Evolutionary conservation across 768 basidiomycete species (phyloP), one percentile per base, ranked within the genome.

Genomic region (Leucosporidium scottii): DNA sequence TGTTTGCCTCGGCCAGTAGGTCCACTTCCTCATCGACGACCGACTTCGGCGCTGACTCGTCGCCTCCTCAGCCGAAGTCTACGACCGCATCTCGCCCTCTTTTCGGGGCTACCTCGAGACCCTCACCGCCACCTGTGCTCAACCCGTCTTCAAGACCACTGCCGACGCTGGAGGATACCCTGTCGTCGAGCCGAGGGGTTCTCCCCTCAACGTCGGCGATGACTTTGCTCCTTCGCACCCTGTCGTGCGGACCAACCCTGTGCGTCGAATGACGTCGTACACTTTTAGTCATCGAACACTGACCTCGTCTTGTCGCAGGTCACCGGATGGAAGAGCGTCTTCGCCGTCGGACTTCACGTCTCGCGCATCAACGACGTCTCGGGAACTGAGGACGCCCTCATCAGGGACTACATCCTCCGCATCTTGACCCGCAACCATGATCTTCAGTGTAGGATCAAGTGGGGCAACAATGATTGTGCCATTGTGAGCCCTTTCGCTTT

Each of bases 81-180:
- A 86, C 77, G 84, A 85, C 75, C 79, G 83, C 27, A 82, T 87
- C 31, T 85, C 85, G 1, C 84, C 10, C 79, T 81, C 3, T 82
- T 70, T 81, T 69, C 78, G 81, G 61, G 79, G 78, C 34, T 85
- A 85, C 76, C 78, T 87, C 49, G 84, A 85, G 74, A 83, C 83
- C 7, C 78, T 87, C 21, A 84, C 82, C 0, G 85, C 85, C 0
- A 76, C 82, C 2, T 85, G 86, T 72, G 77, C 79, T 55, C 78
- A 68, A 15, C 68, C 72, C 25, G 30, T 44, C 17, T 79, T 79
- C 73, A 54, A 73, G 31, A 73, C 74, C 28, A 39, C 62, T 17
- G 84, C 80, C 27, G 39, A 57, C 27, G 55, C 36, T 12, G 28
- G 7, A 23, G 59, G 47, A 44, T 50, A 28, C 15, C 12, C 13